Base-by-base conservation (phyloP, 106 monocot species). In the Phalaenopsis equestris region DNA sequence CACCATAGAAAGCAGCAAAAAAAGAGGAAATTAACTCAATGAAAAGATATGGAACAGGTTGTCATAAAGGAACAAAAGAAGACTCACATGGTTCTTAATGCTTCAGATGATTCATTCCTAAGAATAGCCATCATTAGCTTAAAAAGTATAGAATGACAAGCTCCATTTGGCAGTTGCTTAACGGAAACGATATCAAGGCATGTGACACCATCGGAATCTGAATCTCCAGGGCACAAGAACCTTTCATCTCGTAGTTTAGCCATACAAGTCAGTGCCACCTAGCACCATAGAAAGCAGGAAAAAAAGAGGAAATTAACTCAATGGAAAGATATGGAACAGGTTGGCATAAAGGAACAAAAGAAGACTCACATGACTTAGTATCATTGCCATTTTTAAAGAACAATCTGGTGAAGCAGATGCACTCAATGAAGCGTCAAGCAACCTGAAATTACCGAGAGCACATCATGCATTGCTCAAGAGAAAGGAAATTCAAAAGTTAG, bases 191-290 rank as follows among this genome's bases (percentile, higher is more conserved):
- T 89, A 86, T 98, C 92, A 72, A 98, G 81, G 79, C 88, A 94
- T 65, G 98, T 92, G 12, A 98, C 85, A 81, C 79, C 88, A 73
- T 98, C 92, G 55, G 98, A 88, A 83, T 94, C 92, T 14, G 83
- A 68, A 72, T 88, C 89, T 56, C 86, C 89, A 67, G 89, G 94
- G 72, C 82, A 94, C 76, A 88, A 81, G 78, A 92, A 98, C 80
- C 90, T 90, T 82, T 98, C 98, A 88, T 98, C 94, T 17, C 90
- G 87, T 52, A 98, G 78, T 86, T 91, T 98, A 52, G 98, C 92
- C 98, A 98, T 91, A 81, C 92, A 94, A 56, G 98, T 98, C n/a
- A 98, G 79, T 81, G 94, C 85, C 77, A 92, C 98, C 98, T 98
- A 57, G 46, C 55, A 43, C n/a, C 36, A 73, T 79, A 70, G 23